A percentile compares a stretch with the other conserved stretches of the same genome.
Conservation (phyloP, 1,284 basidiomycete genomes). For the Chalciporus sp. region DNA sequence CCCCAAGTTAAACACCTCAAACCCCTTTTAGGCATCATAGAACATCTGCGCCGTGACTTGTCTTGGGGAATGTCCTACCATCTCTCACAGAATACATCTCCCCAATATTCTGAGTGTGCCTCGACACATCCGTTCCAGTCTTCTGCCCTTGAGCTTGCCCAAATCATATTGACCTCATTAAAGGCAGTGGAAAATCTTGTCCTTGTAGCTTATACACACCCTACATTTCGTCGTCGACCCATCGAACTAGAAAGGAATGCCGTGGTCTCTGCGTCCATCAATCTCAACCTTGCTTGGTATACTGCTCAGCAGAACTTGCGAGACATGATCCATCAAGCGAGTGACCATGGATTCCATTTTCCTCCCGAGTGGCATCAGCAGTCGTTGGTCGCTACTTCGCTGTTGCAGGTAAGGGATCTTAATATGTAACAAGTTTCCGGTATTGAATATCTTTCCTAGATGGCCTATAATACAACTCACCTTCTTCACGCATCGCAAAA, state of each 20-base stretch:
- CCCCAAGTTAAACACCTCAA: constrained; percentile 46
- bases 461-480: constrained; percentile 44
- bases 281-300: constrained; percentile 35
- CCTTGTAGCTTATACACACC: constrained; percentile 4
- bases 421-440: background rate
- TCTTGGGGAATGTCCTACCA: constrained; percentile 46
- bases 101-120: constrained; percentile 13
- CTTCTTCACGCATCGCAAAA: constrained; percentile 41
- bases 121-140: constrained; percentile 12
- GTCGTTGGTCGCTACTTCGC: constrained; percentile 45
- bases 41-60: constrained; percentile 50
- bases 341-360: constrained; percentile 32
- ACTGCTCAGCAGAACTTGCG: constrained; percentile 38
- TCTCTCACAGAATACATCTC: constrained; percentile 9
- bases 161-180: constrained; percentile 39
- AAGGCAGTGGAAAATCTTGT: constrained; percentile 18
- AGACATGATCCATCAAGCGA: constrained; percentile 16
- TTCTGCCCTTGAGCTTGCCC: constrained; percentile 5
- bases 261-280: constrained; percentile 30
- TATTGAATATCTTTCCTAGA: constrained; percentile 33
- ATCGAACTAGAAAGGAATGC: constrained; percentile 31
- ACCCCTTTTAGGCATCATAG: constrained; percentile 44
- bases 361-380: constrained; percentile 17
- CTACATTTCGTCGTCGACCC: constrained; percentile 21
- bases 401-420: constrained; percentile 42